Evolutionary conservation across 768 basidiomycete species (phyloP), one percentile per base, ranked within the genome.

Genomic region (Pluteus cervinus): DNA sequence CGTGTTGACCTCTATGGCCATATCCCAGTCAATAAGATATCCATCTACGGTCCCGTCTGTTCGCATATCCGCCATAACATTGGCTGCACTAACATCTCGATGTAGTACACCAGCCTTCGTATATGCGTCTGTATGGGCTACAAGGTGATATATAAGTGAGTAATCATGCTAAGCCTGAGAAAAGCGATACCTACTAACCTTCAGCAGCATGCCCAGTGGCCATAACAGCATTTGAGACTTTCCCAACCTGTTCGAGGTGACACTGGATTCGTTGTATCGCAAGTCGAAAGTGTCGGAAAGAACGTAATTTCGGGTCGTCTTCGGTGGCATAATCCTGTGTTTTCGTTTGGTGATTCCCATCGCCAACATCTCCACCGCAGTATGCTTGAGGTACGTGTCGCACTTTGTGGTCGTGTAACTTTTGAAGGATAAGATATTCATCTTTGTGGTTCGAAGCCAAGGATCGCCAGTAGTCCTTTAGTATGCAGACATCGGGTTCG

Each of bases 1-100:
- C n/a, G n/a, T n/a, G n/a, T n/a, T n/a, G n/a, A 6, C 14, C 14
- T 31, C 6, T 18, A 15, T 31, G 6, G 30, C 30, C n/a, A 31
- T 6, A 31, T 31, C 30, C 30, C 30, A 31, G n/a, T 31, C 30
- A n/a, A 5, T n/a, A 14, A 31, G 20, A n/a, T 15, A 5, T 14
- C 30, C 30, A n/a, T n/a, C n/a, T n/a, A n/a, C n/a, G 30, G 14
- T 6, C 9, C 30, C 30, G 14, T 31, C 30, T 5, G 9, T 6
- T n/a, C 14, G 14, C 14, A 31, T 31, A n/a, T n/a, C n/a, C n/a
- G n/a, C n/a, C 14, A 31, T 14, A n/a, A 31, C 20, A n/a, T 31
- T 31, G 5, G 14, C 30, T 14, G 30, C 30, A n/a, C 30, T 31
- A n/a, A 31, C 20, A n/a, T 31, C 30, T n/a, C 30, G 30, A n/a